Evolutionary conservation across 345 rosid species (phyloP), one percentile per base, ranked within the genome.

Genomic region (Laguncularia racemosa): DNA sequence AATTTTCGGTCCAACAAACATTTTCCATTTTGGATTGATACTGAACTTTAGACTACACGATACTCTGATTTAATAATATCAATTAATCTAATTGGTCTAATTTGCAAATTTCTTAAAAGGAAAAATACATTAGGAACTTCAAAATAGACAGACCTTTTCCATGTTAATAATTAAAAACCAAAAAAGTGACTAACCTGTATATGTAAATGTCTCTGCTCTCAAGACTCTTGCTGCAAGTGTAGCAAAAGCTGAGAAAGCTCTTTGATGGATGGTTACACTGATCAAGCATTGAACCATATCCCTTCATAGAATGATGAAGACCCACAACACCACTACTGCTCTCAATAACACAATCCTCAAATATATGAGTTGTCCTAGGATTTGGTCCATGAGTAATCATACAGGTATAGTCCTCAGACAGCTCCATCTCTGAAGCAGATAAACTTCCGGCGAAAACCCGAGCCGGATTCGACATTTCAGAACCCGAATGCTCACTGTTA

Each of bases 361-460:
- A 91, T 65, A 91, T 91, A 73, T 91, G 98, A 48, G 84, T 85
- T 7, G 95, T 91, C 75, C 66, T 84, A 12, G 97, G 95, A 63
- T 74, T 81, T 13, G 92, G 90, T 12, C 98, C 98, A 17, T 79
- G 89, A 18, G 88, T 74, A 48, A 90, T 91, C 40, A 91, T 92
- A 67, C 98, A 82, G 19, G 98, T 91, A 66, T 91, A 91, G 57
- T 91, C 96, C 78, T 91, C 98, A 11, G 96, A 91, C 20, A 81
- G 66, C 38, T 85, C 98, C 92, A 88, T 86, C 46, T 85, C 90
- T 26, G 64, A 68, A 61, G 60, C 57, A 16, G 80, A 76, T 33
- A 63, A 23, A n/a, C 47, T 45, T 15, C 53, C 59, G 2, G 33
- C 75, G 63, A 60, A 58, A 73, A 1, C 40, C 17, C 48, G 3